These are phyloP conservation scores for Kentomonas sorsogonicus DNA, from an alignment of 208 protist genomes.

Conservation along the genomic window DNA sequence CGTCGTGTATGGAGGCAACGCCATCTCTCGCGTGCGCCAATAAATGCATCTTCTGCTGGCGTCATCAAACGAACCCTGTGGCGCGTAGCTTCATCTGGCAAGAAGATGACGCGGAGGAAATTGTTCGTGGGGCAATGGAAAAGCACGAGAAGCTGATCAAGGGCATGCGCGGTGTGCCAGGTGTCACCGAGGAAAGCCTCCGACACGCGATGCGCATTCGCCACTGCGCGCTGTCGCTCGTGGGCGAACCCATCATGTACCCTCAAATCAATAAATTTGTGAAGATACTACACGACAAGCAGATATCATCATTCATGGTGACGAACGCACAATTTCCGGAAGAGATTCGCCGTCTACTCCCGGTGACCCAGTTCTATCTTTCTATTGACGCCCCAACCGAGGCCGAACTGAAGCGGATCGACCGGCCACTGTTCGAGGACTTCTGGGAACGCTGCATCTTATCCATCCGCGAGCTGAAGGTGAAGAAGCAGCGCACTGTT, in stretches of 20 bases:
- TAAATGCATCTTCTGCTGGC: conserved; percentile 95
- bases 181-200: conserved; percentile 84
- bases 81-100: conserved; percentile 87
- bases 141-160: conserved; percentile 86
- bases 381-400: conserved; percentile 90
- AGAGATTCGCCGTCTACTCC: conserved; percentile 61
- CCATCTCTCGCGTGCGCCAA: conserved; percentile 95
- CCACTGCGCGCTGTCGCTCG: conserved; percentile 94
- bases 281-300: conserved; percentile 65
- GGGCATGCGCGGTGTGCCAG: conserved; percentile 87
- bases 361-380: conserved; percentile 94
- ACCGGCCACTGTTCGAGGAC: conserved; percentile 92
- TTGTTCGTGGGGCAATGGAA: conserved; percentile 74
- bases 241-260: conserved; percentile 96
- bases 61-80: conserved; percentile 95
- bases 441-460: conserved; percentile 93
- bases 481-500: conserved; percentile 92
- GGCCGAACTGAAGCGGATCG: conserved; percentile 87
- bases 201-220: conserved; percentile 71
- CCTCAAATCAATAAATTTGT: conserved; percentile 92
- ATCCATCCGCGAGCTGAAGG: conserved; percentile 78
- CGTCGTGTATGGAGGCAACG: conserved; percentile 97
- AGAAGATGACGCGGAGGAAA: conserved; percentile 79
- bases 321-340: conserved; percentile 93
- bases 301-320: conserved; percentile 94